Conservation (phyloP, 2,329 filamentous ascomycete species). For the Xylaria sp. region DNA sequence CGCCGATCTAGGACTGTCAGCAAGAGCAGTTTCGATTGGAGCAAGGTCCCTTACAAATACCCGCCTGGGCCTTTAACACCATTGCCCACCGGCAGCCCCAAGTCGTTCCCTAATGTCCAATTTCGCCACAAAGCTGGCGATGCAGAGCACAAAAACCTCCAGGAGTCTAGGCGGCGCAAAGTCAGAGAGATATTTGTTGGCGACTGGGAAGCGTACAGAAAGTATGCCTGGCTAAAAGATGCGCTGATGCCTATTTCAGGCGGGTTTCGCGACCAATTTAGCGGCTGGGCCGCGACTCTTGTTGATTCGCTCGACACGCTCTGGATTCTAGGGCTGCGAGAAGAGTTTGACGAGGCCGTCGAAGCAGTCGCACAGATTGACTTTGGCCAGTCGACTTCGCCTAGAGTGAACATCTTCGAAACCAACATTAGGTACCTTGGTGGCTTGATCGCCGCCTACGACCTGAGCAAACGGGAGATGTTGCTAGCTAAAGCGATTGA, state of each 20-base stretch:
- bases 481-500: slow-evolving; percentile 52
- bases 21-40: slow-evolving; percentile 32
- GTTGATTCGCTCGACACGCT: slow-evolving; percentile 59
- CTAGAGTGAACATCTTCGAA: slow-evolving; percentile 51
- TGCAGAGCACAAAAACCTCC: not conserved
- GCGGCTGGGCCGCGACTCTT: slow-evolving; percentile 57
- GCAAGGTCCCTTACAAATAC: slow-evolving; percentile 11
- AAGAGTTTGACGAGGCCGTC: slow-evolving; percentile 56
- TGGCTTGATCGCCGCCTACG: slow-evolving; percentile 48
- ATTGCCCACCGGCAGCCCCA: slow-evolving; percentile 12
- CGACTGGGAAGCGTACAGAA: slow-evolving; percentile 53
- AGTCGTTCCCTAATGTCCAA: slow-evolving; percentile 19
- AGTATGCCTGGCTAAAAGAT: slow-evolving; percentile 55
- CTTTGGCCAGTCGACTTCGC: slow-evolving; percentile 48
- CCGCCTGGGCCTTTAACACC: slow-evolving; percentile 11
- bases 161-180: slow-evolving; percentile 40
- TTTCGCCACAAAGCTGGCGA: not conserved
- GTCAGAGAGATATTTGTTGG: slow-evolving; percentile 45
- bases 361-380: slow-evolving; percentile 52
- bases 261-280: slow-evolving; percentile 51
- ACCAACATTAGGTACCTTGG: slow-evolving; percentile 53
- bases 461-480: slow-evolving; percentile 46
- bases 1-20: slow-evolving; percentile 1
- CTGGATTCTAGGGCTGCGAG: slow-evolving; percentile 55
- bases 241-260: slow-evolving; percentile 53